Percentiles rank a stretch among this genome's conserved stretches.
phyloP scores from a whole-genome alignment of 768 basidiomycete species.

The Leccinum imitatum region DNA sequence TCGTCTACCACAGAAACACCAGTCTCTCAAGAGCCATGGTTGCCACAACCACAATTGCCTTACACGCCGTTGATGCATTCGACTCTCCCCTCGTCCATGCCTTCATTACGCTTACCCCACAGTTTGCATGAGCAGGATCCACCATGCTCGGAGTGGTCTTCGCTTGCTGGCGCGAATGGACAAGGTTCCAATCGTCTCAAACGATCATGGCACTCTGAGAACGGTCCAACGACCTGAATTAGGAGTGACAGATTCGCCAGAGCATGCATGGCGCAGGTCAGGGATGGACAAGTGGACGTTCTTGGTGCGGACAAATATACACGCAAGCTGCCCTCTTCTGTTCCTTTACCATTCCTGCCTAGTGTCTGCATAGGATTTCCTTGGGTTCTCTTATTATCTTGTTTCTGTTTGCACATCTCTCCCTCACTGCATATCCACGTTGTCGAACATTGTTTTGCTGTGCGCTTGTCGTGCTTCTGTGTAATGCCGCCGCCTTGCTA shows the following conservation, averaged over 20 bases:
- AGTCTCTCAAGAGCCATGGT: not conserved
- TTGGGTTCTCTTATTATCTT: not conserved
- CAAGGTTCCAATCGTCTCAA: constrained; percentile 23
- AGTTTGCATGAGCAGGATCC: constrained; percentile 21
- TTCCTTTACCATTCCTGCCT: not conserved
- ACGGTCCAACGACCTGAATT: constrained; percentile 21
- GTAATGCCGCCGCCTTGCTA: not conserved
- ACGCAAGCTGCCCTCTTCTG: not conserved
- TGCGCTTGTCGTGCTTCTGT: not conserved
- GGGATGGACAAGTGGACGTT: not conserved
- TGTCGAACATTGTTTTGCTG: not conserved
- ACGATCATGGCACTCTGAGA: constrained; percentile 28
- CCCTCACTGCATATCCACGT: not conserved
- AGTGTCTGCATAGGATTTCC: not conserved
- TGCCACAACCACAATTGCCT: constrained; percentile 9
- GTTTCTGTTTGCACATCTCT: constrained; percentile 3
- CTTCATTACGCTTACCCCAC: constrained; percentile 4
- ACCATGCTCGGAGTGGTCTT: constrained; percentile 28
- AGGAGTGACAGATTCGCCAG: not conserved
- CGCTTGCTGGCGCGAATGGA: constrained; percentile 28
- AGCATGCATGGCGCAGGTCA: not conserved
- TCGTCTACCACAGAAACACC: not conserved
- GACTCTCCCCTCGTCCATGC: not conserved
- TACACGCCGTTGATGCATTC: constrained; percentile 10
- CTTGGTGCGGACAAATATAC: not conserved